These are phyloP conservation scores for Aleurites moluccanus DNA, from an alignment of 441 rosid genomes.

Conservation along the genomic window DNA sequence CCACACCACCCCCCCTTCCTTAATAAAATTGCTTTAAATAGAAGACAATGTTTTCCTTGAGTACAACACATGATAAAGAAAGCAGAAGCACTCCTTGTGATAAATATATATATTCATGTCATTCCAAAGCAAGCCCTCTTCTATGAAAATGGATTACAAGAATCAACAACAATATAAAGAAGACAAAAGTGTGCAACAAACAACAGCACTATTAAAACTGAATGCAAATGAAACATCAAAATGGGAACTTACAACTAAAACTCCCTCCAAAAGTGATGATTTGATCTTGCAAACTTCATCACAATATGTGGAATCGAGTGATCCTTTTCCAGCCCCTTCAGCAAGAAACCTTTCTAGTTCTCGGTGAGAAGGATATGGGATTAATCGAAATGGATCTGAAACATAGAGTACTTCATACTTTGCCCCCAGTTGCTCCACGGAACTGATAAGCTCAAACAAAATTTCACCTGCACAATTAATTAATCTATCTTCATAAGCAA, in stretches of 20 bases:
- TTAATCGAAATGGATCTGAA: conserved; percentile 61
- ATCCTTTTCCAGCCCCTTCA: conserved; percentile 53
- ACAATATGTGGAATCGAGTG: conserved; percentile 41
- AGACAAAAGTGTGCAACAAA: conserved; percentile 11
- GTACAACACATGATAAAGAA: background rate
- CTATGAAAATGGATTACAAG: background rate
- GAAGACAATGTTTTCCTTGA: background rate
- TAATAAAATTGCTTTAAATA: background rate
- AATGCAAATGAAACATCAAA: conserved; percentile 12
- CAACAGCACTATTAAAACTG: background rate
- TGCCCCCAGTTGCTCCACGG: conserved; percentile 66
- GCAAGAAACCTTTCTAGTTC: conserved; percentile 78
- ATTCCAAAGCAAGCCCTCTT: conserved; percentile 2
- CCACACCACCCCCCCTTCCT: too few relatives aligned
- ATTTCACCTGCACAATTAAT: conserved; percentile 53
- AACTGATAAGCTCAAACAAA: conserved; percentile 60
- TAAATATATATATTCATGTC: background rate
- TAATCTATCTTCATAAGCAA: conserved; percentile 14
- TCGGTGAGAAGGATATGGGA: conserved; percentile 54
- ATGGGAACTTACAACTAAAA: conserved; percentile 67
- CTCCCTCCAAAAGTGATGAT: conserved; percentile 85
- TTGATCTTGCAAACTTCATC: conserved; percentile 84
- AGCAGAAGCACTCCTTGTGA: background rate
- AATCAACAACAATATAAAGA: background rate
- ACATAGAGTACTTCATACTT: conserved; percentile 77